Base-by-base conservation (phyloP, 2,329 filamentous ascomycete species). In the Aspergillus proliferans region DNA sequence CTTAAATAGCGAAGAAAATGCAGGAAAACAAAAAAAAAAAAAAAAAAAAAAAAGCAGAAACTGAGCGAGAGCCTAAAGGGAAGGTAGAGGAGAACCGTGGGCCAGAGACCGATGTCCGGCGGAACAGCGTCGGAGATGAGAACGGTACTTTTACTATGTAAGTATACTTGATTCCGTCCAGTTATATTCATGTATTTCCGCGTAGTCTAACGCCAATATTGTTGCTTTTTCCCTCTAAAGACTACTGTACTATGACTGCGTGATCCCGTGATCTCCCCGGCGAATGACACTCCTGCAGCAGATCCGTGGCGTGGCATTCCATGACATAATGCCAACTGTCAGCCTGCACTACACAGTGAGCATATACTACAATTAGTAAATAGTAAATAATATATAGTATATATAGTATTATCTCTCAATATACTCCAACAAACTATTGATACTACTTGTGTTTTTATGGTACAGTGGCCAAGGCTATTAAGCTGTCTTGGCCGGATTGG, bases 291-390 rank as follows among this genome's bases (percentile, higher is more conserved):
- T 18, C n/a, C 38, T 19, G 38, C 18, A 12, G 19, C 14, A 15
- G 38, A 40, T 40, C 38, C 38, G 18, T 40, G 38, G 38, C 18
- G 38, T 30, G 41, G 22, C 22, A 26, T 43, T 43, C 41, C 41
- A 43, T 43, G 41, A 43, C 41, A 26, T 43, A 43, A 43, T 43
- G 22, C 14, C 24, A 26, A 43, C 22, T 42, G 12, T 21, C 40
- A 14, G 14, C 4, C 18, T 22, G 40, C 40, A 14, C 21, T 42
- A 6, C 6, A 42, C 39, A 22, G 12, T 14, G 18, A 42, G 2
- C 15, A 24, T 19, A 24, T 7, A 38, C n/a, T 5, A 7, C 22
- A 4, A 4, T 6, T 5, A 6, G 5, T 22, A 6, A 15, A 15
- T 15, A 15, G 15, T 15, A 15, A 15, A 15, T 15, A 34, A 39